Evolutionary conservation across 2,329 filamentous ascomycete genomes (phyloP).

Genomic region (Kalaharituber pfeilii): DNA sequence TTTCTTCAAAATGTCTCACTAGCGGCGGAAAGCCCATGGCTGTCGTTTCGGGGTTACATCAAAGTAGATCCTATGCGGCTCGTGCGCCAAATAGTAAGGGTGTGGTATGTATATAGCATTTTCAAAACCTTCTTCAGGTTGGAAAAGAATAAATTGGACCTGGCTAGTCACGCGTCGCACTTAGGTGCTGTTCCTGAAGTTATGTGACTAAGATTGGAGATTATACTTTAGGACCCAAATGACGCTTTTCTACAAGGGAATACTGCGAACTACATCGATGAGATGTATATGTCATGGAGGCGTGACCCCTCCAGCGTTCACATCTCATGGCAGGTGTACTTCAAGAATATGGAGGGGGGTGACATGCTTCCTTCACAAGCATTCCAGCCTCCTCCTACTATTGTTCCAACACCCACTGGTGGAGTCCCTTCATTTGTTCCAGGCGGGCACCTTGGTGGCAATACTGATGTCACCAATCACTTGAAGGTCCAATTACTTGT

Average conservation of each 20-base stretch:
- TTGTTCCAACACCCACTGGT: conserved; percentile 66
- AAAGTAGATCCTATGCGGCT: not conserved
- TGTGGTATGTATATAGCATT: not conserved
- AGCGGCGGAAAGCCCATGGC: not conserved
- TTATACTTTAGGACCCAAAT: conserved; percentile 62
- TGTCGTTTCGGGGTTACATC: not conserved
- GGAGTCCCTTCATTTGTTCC: conserved; percentile 58
- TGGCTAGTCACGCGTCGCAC: too few relatives aligned
- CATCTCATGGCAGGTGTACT: conserved; percentile 98
- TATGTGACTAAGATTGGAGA: too few relatives aligned
- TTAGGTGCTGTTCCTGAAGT: too few relatives aligned
- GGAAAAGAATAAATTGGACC: too few relatives aligned
- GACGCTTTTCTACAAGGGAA: conserved; percentile 94
- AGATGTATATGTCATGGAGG: conserved; percentile 99
- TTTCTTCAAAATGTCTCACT: not conserved
- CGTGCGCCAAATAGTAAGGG: not conserved
- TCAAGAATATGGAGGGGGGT: conserved; percentile 97
- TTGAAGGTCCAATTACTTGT: conserved; percentile 95
- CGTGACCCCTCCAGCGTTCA: conserved; percentile 84
- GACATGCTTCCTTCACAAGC: conserved; percentile 96
- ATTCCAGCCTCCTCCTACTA: conserved; percentile 85
- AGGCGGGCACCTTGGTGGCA: conserved; percentile 48
- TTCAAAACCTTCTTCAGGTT: too few relatives aligned
- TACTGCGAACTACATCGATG: conserved; percentile 97
- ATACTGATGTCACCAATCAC: conserved; percentile 81